A percentile compares a stretch with the other conserved stretches of the same genome.
Conservation (phyloP, 352 stramenopile genomes). For the Aphanomyces stellatus region DNA sequence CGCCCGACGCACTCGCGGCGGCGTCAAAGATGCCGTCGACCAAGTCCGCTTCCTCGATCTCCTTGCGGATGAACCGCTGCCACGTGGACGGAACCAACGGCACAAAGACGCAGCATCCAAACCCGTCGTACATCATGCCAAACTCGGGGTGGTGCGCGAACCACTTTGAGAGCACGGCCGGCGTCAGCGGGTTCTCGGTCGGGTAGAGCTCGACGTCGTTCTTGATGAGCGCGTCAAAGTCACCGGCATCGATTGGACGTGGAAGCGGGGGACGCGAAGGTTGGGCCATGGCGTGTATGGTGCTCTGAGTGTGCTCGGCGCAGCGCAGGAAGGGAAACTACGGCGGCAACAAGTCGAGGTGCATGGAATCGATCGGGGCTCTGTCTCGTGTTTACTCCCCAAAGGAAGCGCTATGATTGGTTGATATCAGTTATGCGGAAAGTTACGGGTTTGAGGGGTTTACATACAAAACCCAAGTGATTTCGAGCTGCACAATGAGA, state of each 20-base stretch:
- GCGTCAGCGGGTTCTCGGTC: constrained; percentile 9
- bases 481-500: too few species aligned
- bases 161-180: not conserved
- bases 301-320: too few species aligned
- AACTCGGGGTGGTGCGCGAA: constrained; percentile 1
- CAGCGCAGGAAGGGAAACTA: too few species aligned
- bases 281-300: too few species aligned
- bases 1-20: not conserved
- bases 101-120: constrained; percentile 17
- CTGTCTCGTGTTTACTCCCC: too few species aligned
- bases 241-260: not conserved
- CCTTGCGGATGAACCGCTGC: constrained; percentile 6
- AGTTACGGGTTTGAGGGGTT: too few species aligned
- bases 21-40: constrained; percentile 17
- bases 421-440: too few species aligned
- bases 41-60: constrained; percentile 9
- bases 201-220: constrained; percentile 14
- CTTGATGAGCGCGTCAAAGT: constrained; percentile 4
- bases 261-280: constrained; percentile 1
- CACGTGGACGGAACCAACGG: constrained; percentile 1
- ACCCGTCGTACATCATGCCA: constrained; percentile 18
- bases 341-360: too few species aligned
- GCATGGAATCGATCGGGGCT: too few species aligned
- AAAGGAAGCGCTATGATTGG: too few species aligned
- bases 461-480: too few species aligned